These are phyloP conservation scores for Saccharomycopsis babjevae DNA, from an alignment of 805 yeast genomes.

Conservation along the genomic window DNA sequence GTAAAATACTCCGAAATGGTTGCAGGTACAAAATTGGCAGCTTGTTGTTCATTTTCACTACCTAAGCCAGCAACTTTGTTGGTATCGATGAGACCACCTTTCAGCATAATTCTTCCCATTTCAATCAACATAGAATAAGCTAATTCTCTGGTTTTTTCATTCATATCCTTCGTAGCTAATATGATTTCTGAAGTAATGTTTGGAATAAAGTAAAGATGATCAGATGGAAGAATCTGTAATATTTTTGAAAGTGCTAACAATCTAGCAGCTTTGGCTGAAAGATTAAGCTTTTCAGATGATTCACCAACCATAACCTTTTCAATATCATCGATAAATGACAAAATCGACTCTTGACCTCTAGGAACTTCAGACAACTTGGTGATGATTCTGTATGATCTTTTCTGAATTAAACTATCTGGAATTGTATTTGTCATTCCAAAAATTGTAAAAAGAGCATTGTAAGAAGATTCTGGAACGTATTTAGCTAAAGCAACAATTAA, in stretches of 20 bases:
- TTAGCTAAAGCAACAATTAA: slow-evolving; percentile 79
- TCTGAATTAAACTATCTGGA: slow-evolving; percentile 64
- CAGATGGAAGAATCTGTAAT: slow-evolving; percentile 49
- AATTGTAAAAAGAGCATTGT: slow-evolving; percentile 67
- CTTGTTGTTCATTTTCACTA: slow-evolving; percentile 39
- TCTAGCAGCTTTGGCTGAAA: slow-evolving; percentile 76
- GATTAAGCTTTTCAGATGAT: slow-evolving; percentile 46
- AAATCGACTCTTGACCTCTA: slow-evolving; percentile 46
- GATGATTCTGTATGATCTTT: slow-evolving; percentile 78
- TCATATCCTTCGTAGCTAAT: slow-evolving; percentile 80
- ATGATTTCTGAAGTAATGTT: slow-evolving; percentile 78
- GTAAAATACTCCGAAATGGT: slow-evolving; percentile 76
- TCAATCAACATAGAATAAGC: slow-evolving; percentile 66
- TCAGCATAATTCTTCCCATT: slow-evolving; percentile 69
- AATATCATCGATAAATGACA: slow-evolving; percentile 44
- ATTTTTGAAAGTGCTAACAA: slow-evolving; percentile 55
- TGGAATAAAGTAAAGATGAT: slow-evolving; percentile 70
- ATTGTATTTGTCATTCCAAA: slow-evolving; percentile 57
- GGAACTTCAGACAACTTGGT: slow-evolving; percentile 62
- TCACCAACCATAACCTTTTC: slow-evolving; percentile 44
- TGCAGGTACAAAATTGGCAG: slow-evolving; percentile 48
- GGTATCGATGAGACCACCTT: slow-evolving; percentile 54
- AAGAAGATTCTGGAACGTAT: slow-evolving; percentile 62
- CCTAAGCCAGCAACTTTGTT: slow-evolving; percentile 52
- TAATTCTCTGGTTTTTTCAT: slow-evolving; percentile 80